These are phyloP conservation scores for Penicillium brasilianum DNA, from an alignment of 2,329 filamentous ascomycete genomes.

Conservation along the genomic window DNA sequence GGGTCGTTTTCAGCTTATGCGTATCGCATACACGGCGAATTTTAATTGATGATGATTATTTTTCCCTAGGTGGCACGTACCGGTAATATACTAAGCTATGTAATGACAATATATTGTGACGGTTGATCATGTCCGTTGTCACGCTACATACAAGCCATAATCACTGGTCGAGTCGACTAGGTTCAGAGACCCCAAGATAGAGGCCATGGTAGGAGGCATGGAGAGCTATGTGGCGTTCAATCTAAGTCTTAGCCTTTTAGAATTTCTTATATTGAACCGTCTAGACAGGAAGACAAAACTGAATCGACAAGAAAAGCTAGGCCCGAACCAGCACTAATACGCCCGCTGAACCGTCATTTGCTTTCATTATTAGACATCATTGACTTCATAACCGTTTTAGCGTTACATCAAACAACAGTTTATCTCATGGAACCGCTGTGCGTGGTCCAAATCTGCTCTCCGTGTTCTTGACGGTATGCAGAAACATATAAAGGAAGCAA, in stretches of 20 bases:
- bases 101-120: too few relatives aligned
- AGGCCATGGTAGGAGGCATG: not conserved
- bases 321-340: too few relatives aligned
- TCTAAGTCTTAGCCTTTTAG: too few relatives aligned
- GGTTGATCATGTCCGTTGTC: too few relatives aligned
- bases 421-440: slow-evolving; percentile 26
- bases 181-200: not conserved
- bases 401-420: not conserved
- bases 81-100: too few relatives aligned
- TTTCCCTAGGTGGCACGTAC: not conserved
- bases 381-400: not conserved
- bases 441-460: slow-evolving; percentile 25
- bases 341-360: too few relatives aligned
- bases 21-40: slow-evolving; percentile 9
- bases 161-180: not conserved
- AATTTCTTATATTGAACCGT: too few relatives aligned
- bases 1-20: slow-evolving; percentile 1
- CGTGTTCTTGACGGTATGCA: slow-evolving; percentile 33
- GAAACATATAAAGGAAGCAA: slow-evolving; percentile 35
- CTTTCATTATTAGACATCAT: not conserved
- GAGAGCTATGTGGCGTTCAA: too few relatives aligned
- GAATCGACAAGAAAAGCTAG: too few relatives aligned
- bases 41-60: slow-evolving; percentile 1
- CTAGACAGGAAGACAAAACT: too few relatives aligned
- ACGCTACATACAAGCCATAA: too few relatives aligned